phyloP scores from a whole-genome alignment of 768 basidiomycete genomes.

The Leccinum longicurvipes region DNA sequence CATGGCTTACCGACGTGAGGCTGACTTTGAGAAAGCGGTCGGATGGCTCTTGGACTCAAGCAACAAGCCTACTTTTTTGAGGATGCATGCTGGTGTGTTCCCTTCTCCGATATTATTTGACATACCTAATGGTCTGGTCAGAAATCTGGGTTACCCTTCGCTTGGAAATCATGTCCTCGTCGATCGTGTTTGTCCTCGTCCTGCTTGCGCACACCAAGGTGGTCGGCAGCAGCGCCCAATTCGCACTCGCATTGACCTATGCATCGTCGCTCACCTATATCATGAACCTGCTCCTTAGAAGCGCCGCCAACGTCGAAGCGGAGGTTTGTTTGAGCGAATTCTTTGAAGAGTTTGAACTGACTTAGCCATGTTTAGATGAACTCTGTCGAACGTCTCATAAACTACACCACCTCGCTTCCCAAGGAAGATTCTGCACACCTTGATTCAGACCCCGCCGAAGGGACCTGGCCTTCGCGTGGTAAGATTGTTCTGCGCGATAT shows the following conservation, averaged over 20 bases:
- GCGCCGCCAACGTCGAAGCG: conserved; percentile 26
- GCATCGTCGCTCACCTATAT: conserved; percentile 24
- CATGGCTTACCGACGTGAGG: conserved; percentile 41
- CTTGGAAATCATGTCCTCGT: conserved; percentile 29
- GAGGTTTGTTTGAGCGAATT: conserved; percentile 13
- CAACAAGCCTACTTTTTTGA: conserved; percentile 29
- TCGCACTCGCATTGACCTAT: conserved; percentile 29
- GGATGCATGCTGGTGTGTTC: conserved; percentile 24
- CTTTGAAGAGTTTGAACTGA: neutral
- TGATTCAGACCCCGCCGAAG: conserved; percentile 21
- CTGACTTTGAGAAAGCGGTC: conserved; percentile 24
- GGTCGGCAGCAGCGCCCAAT: conserved; percentile 24
- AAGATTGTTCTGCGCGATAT: conserved; percentile 63
- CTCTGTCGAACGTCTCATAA: conserved; percentile 28
- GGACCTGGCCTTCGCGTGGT: conserved; percentile 38
- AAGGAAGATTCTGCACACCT: conserved; percentile 21
- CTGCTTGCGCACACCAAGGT: conserved; percentile 27
- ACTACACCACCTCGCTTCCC: conserved; percentile 23
- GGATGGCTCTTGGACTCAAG: conserved; percentile 22
- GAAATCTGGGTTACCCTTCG: conserved; percentile 33
- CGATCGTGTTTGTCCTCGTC: conserved; percentile 22
- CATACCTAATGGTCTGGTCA: conserved; percentile 3
- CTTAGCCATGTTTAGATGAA: conserved; percentile 19
- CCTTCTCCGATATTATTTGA: neutral
- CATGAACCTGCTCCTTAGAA: conserved; percentile 28